Percentiles rank a stretch among this genome's conserved stretches.
Conservation (phyloP, 2,329 filamentous ascomycete species). For the Magnaporthiopsis rhizophila region DNA sequence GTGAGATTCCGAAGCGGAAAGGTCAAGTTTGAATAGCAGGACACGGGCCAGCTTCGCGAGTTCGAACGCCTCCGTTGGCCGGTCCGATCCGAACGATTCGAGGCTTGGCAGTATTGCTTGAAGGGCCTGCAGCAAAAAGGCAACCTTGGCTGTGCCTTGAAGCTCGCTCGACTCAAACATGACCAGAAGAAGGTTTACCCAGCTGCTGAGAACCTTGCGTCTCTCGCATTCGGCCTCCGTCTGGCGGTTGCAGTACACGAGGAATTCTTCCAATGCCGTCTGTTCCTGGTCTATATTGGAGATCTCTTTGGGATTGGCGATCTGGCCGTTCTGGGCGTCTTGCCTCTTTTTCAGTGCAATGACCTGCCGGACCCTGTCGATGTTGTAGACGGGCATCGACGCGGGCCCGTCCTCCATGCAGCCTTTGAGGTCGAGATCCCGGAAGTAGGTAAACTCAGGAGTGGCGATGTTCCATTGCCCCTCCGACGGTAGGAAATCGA, state of each 20-base stretch:
- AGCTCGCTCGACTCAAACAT: conserved; percentile 79
- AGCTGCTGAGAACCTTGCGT: conserved; percentile 66
- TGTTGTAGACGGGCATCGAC: conserved; percentile 52
- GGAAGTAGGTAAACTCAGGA: conserved; percentile 51
- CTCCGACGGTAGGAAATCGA: conserved; percentile 68
- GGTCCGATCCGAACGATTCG: conserved; percentile 64
- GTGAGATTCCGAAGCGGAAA: conserved; percentile 26
- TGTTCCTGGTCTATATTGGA: conserved; percentile 50
- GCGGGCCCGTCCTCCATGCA: conserved; percentile 54
- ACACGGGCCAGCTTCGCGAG: conserved; percentile 69
- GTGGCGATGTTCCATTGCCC: conserved; percentile 41
- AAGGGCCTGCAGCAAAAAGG: conserved; percentile 77
- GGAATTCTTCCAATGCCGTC: conserved; percentile 48
- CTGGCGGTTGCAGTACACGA: conserved; percentile 56
- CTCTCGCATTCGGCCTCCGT: conserved; percentile 49
- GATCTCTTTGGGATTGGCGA: conserved; percentile 42
- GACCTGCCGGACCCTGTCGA: conserved; percentile 65
- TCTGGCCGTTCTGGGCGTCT: conserved; percentile 33
- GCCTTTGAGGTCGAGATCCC: conserved; percentile 57
- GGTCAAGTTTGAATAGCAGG: conserved; percentile 63
- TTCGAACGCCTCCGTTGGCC: conserved; percentile 62
- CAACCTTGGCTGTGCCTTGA: conserved; percentile 60
- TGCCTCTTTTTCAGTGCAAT: conserved; percentile 59
- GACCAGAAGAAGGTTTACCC: conserved; percentile 77
- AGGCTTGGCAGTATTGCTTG: conserved; percentile 85